These are phyloP conservation scores for Raffaelea ambrosiae DNA, from an alignment of 2,329 filamentous ascomycete genomes.

Conservation along the genomic window DNA sequence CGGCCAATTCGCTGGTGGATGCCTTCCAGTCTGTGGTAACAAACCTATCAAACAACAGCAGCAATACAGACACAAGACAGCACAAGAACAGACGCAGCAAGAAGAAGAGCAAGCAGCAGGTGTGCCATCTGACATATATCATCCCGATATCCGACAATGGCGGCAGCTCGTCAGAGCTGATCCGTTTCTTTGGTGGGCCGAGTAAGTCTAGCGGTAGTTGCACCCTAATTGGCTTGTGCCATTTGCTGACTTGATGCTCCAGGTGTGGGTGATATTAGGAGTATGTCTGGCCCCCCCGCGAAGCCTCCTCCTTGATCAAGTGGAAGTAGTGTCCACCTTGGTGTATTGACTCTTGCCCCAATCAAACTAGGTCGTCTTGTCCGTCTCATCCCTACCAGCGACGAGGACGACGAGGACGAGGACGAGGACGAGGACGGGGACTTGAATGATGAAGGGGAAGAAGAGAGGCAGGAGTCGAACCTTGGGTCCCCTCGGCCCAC, in stretches of 20 bases:
- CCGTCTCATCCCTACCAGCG: conserved; percentile 66
- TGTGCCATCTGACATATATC: conserved; percentile 68
- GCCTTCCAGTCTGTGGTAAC: conserved; percentile 59
- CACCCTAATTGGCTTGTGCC: background rate
- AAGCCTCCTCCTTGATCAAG: too few species aligned
- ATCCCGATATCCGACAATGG: conserved; percentile 97
- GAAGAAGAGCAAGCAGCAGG: conserved; percentile 10
- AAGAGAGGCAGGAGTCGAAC: too few species aligned
- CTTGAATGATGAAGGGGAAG: background rate
- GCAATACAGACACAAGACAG: too few species aligned
- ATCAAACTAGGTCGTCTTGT: conserved; percentile 73
- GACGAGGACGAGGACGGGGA: too few species aligned
- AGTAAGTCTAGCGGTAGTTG: conserved; percentile 52
- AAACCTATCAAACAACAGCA: conserved; percentile 20
- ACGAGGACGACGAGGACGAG: background rate
- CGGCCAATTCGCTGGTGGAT: conserved; percentile 90
- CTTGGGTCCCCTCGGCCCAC: too few species aligned
- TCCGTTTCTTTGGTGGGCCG: conserved; percentile 88
- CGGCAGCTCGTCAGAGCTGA: conserved; percentile 86
- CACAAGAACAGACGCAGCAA: background rate
- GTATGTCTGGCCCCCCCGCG: conserved; percentile 30
- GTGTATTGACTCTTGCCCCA: background rate
- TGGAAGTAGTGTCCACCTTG: background rate
- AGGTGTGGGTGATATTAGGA: conserved; percentile 62
- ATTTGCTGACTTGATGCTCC: background rate